Percentiles rank a stretch among this genome's conserved stretches.
Conservation (phyloP, 192 early-diverging fungal species). For the Backusella parvicylindrica region DNA sequence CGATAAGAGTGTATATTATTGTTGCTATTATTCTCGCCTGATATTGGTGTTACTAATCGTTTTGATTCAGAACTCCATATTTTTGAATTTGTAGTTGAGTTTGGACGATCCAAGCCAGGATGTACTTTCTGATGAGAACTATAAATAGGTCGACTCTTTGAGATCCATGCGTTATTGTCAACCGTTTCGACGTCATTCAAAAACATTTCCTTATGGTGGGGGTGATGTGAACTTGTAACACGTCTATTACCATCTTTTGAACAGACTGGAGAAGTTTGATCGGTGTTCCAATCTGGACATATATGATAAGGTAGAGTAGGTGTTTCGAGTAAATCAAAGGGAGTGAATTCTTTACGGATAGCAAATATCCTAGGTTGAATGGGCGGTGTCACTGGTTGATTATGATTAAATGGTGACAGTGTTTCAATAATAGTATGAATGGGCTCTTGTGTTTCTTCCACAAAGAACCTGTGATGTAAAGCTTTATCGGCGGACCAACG, state of each 20-base stretch:
- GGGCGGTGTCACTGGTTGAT: not conserved
- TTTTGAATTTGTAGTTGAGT: not conserved
- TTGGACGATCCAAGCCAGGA: not conserved
- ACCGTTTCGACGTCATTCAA: not conserved
- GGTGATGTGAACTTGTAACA: not conserved
- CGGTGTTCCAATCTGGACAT: slow-evolving; percentile 6
- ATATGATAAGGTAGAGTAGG: not conserved
- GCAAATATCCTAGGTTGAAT: not conserved
- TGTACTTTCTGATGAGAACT: slow-evolving; percentile 8
- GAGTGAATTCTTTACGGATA: not conserved
- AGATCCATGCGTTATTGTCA: not conserved
- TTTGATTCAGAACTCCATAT: not conserved
- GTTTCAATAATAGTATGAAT: not conserved
- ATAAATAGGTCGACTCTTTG: not conserved
- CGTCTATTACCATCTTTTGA: not conserved
- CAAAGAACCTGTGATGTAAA: slow-evolving; percentile 33
- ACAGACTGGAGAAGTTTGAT: not conserved
- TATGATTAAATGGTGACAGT: not conserved
- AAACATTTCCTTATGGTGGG: not conserved
- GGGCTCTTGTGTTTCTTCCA: slow-evolving; percentile 12
- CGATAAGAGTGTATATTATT: not conserved
- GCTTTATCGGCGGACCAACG: slow-evolving; percentile 73
- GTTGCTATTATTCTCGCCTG: not conserved
- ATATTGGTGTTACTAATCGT: not conserved
- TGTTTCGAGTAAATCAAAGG: not conserved